Base-by-base conservation (phyloP, 169 alveolate genomes). In the Cryptosporidium ubiquitum region DNA sequence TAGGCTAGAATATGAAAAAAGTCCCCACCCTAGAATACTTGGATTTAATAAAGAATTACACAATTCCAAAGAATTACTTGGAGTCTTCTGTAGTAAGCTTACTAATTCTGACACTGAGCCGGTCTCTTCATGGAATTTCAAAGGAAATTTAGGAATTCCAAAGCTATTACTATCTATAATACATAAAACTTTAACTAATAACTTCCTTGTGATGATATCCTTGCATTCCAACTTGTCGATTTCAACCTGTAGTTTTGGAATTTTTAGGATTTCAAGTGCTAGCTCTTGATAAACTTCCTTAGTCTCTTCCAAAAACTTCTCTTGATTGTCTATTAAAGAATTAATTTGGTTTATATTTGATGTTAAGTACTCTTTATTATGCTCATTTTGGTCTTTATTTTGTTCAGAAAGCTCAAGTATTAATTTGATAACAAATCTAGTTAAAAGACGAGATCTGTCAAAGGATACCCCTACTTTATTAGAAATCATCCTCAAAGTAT, bases 141-240 rank as follows among this genome's bases (percentile, higher is more conserved):
- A 14, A 16, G 89, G 42, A 18, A 79, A 79, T 64, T 23, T 44
- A 1, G 89, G 89, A 20, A 79, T 79, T 6, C 89, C 89, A 42
- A 79, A 79, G 52, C 89, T 79, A 33, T 79, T 79, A 31, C 79
- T 61, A 39, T 79, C 89, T 6, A 79, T 79, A n/a, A 79, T 79
- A 14, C 89, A 79, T 14, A 61, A 29, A 20, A 64, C 44, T 51
- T 40, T 64, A 16, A 79, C 68, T 14, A 79, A 29, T 12, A 73
- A 16, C 33, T 49, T 23, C 0, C 14, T 40, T 10, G 44, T 58
- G 9, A 73, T 9, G 16, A 51, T 40, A 18, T 73, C 70, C 49
- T 31, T 33, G 2, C 3, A 4, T 18, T n/a, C 33, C 42, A 52
- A 5, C 7, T 40, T 51, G n/a, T 37, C 42, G 2, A 73, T 37